Evolutionary conservation across 2,329 filamentous ascomycete species (phyloP).

Genomic region (Clonostachys solani): DNA sequence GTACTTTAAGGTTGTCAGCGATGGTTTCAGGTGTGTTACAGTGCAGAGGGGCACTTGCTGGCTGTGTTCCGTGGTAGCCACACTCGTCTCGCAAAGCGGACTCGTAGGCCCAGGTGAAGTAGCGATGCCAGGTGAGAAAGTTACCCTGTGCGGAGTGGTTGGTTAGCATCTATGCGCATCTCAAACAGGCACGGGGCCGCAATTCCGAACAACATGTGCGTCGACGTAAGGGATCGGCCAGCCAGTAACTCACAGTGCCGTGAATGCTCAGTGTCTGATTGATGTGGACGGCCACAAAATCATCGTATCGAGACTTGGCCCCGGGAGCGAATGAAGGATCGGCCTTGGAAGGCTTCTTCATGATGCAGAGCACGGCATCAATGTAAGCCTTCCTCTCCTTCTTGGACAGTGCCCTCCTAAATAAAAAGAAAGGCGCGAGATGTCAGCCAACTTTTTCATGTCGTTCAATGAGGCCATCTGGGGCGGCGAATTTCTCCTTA

Average conservation of each 20-base stretch:
- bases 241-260: conserved; percentile 17
- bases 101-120: conserved; percentile 31
- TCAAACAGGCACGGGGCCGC: too few relatives aligned
- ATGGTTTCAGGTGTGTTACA: conserved; percentile 19
- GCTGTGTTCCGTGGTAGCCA: conserved; percentile 28
- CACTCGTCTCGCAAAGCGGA: conserved; percentile 31
- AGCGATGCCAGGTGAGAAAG: conserved; percentile 37
- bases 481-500: neutral
- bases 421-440: neutral
- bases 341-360: conserved; percentile 12
- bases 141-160: conserved; percentile 11
- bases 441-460: neutral
- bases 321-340: conserved; percentile 23
- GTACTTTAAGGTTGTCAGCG: conserved; percentile 34
- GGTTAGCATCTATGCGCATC: conserved; percentile 17
- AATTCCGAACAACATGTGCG: conserved; percentile 2
- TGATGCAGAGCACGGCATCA: conserved; percentile 15
- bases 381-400: conserved; percentile 14
- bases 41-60: conserved; percentile 14
- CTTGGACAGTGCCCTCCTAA: conserved; percentile 2
- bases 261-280: conserved; percentile 42
- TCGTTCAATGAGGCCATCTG: too few relatives aligned
- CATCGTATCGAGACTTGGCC: conserved; percentile 39
- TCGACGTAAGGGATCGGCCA: conserved; percentile 23
- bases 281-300: conserved; percentile 44